phyloP scores from a whole-genome alignment of 2,329 filamentous ascomycete species.

The Fusarium tuaranense region DNA sequence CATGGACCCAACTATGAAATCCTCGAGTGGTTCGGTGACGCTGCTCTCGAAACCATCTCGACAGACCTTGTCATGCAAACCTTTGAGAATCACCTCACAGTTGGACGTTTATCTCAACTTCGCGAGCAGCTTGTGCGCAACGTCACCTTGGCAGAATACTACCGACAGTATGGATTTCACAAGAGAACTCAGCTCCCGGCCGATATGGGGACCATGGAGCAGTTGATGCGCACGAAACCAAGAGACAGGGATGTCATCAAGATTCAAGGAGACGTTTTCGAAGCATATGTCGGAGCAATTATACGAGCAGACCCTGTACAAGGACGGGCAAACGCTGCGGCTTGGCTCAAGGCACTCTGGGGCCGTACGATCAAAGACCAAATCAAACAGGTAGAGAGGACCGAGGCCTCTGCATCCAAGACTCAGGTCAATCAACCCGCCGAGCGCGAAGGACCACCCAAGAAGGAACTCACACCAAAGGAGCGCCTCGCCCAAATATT shows the following conservation, averaged over 20 bases:
- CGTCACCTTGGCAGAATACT: constrained; percentile 77
- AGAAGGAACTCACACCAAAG: constrained; percentile 41
- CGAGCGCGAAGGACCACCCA: not conserved
- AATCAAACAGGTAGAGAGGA: constrained; percentile 57
- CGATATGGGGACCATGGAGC: constrained; percentile 51
- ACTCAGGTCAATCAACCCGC: not conserved
- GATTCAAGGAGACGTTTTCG: constrained; percentile 87
- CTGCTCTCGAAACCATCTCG: constrained; percentile 83
- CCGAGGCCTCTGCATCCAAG: not conserved
- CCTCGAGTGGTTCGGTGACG: constrained; percentile 90
- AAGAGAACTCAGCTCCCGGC: constrained; percentile 69
- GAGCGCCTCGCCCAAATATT: constrained; percentile 54
- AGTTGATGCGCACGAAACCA: constrained; percentile 42
- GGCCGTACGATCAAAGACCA: constrained; percentile 69
- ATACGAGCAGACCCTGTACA: constrained; percentile 73
- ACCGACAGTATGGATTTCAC: constrained; percentile 77
- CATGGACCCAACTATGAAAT: constrained; percentile 73
- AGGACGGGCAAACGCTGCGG: constrained; percentile 71
- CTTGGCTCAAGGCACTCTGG: constrained; percentile 85
- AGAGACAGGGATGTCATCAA: constrained; percentile 72
- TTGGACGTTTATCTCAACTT: constrained; percentile 79
- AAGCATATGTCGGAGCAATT: constrained; percentile 87
- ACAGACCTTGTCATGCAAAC: constrained; percentile 80
- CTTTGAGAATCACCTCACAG: constrained; percentile 69
- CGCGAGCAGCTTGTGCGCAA: constrained; percentile 87